Evolutionary conservation across 306 rosid genomes (phyloP), one percentile per base, ranked within the genome.

Genomic region (Dryas drummondii): DNA sequence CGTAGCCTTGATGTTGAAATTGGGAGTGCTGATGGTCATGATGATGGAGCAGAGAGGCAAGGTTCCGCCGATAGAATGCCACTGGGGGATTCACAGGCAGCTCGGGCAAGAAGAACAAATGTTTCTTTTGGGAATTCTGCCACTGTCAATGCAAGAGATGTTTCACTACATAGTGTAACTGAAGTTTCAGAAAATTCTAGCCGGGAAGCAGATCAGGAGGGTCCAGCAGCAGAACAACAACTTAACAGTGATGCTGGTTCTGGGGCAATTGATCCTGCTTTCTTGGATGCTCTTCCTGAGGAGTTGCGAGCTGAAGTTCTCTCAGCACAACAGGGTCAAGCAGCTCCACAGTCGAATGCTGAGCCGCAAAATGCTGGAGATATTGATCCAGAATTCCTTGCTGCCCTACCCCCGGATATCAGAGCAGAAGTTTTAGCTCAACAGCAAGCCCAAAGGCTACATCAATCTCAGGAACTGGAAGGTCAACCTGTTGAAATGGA

Each of bases 401-500:
- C 98, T 59, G 98, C 98, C 79, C 98, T 94, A 82, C 97, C 98
- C 12, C 87, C 93, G 5, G 98, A 94, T 79, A 94, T 94, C 79
- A 88, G 97, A 85, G 97, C 97, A 40, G 98, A 94, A 86, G 98
- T 94, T 81, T 88, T 94, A 55, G 93, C 98, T 56, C 98, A 94
- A 78, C 98, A 94, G 77, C 97, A 90, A 87, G 96, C 97, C 44
- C 97, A 94, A 71, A 91, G 97, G 86, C 72, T 87, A 57, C 97
- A 90, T 85, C 97, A 88, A 70, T 88, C 98, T 71, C 98, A 90
- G 83, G 98, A 91, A 76, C 85, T 94, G 89, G 98, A 94, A 82
- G 98, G 98, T 47, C 98, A 91, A 80, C 98, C 98, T 0, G 98
- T 94, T 72, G 97, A 92, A 84, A 92, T 94, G 97, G 98, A 94